Base-by-base conservation (phyloP, 1,284 basidiomycete species). In the Mycena citricolor region DNA sequence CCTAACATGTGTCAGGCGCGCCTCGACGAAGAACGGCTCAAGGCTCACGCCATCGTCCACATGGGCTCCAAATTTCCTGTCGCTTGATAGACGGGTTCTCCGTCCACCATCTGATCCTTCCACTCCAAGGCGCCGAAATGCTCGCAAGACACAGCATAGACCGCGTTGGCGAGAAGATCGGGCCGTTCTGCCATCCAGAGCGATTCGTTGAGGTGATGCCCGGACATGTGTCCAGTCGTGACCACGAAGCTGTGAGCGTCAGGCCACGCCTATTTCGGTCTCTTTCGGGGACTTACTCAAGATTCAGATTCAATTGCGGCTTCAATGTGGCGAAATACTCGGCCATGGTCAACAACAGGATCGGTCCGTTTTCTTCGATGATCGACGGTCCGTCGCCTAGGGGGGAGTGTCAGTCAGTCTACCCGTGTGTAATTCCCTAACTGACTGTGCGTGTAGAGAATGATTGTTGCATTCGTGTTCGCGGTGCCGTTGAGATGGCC, bases 311-410 rank as follows among this genome's bases (percentile, higher is more conserved):
- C 30, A 60, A 56, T 21, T 43, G 45, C 13, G 47, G 54, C 4
- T 14, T 34, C 29, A 58, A 40, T 24, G 47, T 47, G 8, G 58
- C 58, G 25, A 62, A 57, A 24, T 56, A 57, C 51, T 62, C 61
- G 3, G 61, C 59, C 42, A 62, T 58, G 12, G 61, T 40, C 25
- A 62, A 52, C 7, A 62, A 50, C n/a, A 62, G 40, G 16, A 62
- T 56, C 1, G 60, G 60, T n/a, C 60, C 61, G 32, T 62, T 62
- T 30, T 62, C 59, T 47, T 62, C 59, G 24, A 62, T 52, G 19
- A 62, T 61, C 5, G 56, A 55, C 4, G 61, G 61, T n/a, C 60
- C 60, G 34, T 62, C 60, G 40, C 60, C 60, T 62, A n/a, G n/a
- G n/a, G n/a, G n/a, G n/a, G n/a, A n/a, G n/a, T n/a, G n/a, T n/a